phyloP scores from a whole-genome alignment of 78 protist species.

The Protostelium mycophagum region DNA sequence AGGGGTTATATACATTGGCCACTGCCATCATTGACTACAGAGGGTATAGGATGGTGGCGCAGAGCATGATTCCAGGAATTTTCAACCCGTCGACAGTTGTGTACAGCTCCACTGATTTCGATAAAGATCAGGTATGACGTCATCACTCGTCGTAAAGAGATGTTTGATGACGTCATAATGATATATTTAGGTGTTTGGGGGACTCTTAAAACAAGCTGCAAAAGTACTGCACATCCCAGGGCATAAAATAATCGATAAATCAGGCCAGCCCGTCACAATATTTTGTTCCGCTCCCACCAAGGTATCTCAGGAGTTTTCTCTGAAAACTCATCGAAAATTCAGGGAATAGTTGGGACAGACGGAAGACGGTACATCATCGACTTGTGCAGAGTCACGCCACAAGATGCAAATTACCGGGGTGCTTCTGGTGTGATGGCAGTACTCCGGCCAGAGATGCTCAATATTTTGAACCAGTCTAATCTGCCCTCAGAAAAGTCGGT shows the following conservation, averaged over 20 bases:
- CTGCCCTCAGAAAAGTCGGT: neutral
- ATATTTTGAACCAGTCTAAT: slow-evolving; percentile 29
- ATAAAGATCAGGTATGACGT: neutral
- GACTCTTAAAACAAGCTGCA: slow-evolving; percentile 1
- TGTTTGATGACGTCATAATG: neutral
- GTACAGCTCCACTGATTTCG: neutral
- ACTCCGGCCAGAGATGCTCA: slow-evolving; percentile 58
- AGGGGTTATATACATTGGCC: slow-evolving; percentile 51
- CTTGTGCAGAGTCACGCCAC: slow-evolving; percentile 53
- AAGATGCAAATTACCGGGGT: slow-evolving; percentile 61
- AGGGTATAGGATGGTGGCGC: slow-evolving; percentile 66
- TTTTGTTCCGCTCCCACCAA: slow-evolving; percentile 17
- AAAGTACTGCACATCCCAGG: slow-evolving; percentile 8
- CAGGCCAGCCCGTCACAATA: neutral
- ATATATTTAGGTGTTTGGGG: slow-evolving; percentile 10
- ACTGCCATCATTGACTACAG: slow-evolving; percentile 67
- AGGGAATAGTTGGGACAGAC: slow-evolving; percentile 67
- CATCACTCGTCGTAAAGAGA: neutral
- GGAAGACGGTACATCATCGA: slow-evolving; percentile 63
- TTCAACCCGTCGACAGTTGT: slow-evolving; percentile 3
- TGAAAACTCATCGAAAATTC: slow-evolving; percentile 5
- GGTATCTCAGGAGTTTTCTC: neutral
- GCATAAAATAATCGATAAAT: neutral
- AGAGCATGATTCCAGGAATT: slow-evolving; percentile 67
- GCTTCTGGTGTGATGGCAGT: slow-evolving; percentile 15